Base-by-base conservation (phyloP, 2,329 filamentous ascomycete genomes). In the Coniochaeta pulveracea region DNA sequence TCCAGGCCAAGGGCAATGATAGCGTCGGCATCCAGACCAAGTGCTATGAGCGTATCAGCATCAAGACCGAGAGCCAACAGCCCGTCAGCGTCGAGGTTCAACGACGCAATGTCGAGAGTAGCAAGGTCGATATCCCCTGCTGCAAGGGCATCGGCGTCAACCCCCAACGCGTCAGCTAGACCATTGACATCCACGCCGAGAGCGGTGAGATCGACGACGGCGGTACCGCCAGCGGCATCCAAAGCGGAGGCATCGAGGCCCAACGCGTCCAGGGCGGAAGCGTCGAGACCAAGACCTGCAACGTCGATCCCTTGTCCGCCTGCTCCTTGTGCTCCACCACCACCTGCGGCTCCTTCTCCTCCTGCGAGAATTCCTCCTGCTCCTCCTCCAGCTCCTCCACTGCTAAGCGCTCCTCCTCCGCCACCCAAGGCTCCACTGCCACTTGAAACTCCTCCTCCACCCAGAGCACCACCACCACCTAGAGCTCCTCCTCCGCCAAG, bases 101-200 rank as follows among this genome's bases (percentile, higher is more conserved):
- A n/a, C n/a, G n/a, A n/a, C n/a, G n/a, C n/a, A n/a, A n/a, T n/a
- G n/a, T n/a, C n/a, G n/a, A n/a, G n/a, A n/a, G 17, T 15, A 4
- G 16, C 27, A n/a, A 30, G 27, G 17, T 30, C 27, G 27, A 30
- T 30, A n/a, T 30, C 27, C 4, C 27, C 27, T 8, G 27, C 16
- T 12, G 17, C 27, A 9, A 30, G 10, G 16, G 27, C 27, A 10
- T 30, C 27, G 5, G 17, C 27, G 10, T 30, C 27, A 19, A 30
- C 21, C 8, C 27, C 27, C 5, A 30, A 19, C n/a, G 26, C 26
- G 5, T 15, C 26, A n/a, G n/a, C n/a, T n/a, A n/a, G n/a, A n/a
- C n/a, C n/a, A n/a, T n/a, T n/a, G 10, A 27, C 14, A 5, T 17
- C 14, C 8, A 7, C 11, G 6, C 24, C 24, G 6, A 27, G 26